Evolutionary conservation across 768 basidiomycete genomes (phyloP).

Genomic region (Leucosporidium scottii): DNA sequence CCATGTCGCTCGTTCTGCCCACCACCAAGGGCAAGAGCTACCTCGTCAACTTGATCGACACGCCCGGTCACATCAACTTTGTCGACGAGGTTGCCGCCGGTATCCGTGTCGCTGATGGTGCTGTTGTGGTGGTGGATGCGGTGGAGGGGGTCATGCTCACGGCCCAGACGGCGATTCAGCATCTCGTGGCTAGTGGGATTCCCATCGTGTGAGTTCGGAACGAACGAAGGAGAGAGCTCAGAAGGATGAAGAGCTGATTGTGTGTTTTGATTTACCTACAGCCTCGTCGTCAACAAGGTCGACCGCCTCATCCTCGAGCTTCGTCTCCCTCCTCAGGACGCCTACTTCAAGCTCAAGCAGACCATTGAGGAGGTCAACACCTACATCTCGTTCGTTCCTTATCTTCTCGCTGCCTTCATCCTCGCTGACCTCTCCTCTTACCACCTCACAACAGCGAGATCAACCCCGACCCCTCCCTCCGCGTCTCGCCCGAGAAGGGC

Average conservation of each 20-base stretch:
- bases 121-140: constrained; percentile 91
- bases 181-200: constrained; percentile 20
- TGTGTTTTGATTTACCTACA: constrained; percentile 57
- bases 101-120: constrained; percentile 80
- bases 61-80: constrained; percentile 97
- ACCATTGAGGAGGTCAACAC: constrained; percentile 98
- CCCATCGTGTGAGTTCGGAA: constrained; percentile 15
- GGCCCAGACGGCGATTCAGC: constrained; percentile 29
- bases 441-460: constrained; percentile 54
- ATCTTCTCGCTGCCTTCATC: background rate
- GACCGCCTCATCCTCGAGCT: constrained; percentile 94
- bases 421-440: background rate
- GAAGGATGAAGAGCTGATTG: background rate
- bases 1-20: constrained; percentile 84
- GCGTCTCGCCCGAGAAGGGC: constrained; percentile 87
- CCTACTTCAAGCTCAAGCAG: constrained; percentile 98
- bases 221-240: background rate
- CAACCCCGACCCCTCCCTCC: constrained; percentile 76
- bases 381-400: constrained; percentile 67
- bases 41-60: constrained; percentile 87
- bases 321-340: constrained; percentile 88
- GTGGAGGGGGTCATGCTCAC: constrained; percentile 72
- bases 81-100: constrained; percentile 92
- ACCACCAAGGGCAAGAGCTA: constrained; percentile 86
- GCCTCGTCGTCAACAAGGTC: constrained; percentile 93